Conservation (phyloP, 23 red algal species). For the Pyropia haitanensis region DNA sequence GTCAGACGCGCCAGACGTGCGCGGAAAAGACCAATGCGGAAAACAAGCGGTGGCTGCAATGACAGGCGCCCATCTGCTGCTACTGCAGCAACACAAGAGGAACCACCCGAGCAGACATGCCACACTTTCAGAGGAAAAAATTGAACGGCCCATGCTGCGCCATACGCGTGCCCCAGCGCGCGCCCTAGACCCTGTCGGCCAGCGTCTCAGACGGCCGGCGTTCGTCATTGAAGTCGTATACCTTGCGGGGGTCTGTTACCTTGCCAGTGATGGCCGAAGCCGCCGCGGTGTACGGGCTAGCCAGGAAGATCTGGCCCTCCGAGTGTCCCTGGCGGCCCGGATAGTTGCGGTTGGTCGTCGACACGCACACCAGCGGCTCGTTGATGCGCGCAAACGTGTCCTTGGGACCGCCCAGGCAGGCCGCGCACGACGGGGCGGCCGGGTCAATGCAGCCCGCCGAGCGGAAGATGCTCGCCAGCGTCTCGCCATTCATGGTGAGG, state of each 20-base stretch:
- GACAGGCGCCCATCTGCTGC: too few relatives aligned
- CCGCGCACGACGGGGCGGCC: conserved; percentile 78
- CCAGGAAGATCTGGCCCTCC: conserved; percentile 77
- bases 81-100: too few relatives aligned
- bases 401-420: conserved; percentile 93
- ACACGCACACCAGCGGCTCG: conserved; percentile 76
- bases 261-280: conserved; percentile 86
- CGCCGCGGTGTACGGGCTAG: conserved; percentile 92
- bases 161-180: too few relatives aligned
- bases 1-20: too few relatives aligned
- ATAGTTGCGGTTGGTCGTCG: conserved; percentile 98
- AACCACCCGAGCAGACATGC: too few relatives aligned
- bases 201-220: conserved; percentile 49
- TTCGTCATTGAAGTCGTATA: conserved; percentile 77
- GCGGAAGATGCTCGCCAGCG: conserved; percentile 76
- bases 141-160: too few relatives aligned
- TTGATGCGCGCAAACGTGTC: conserved; percentile 98
- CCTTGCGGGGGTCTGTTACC: conserved; percentile 89
- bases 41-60: too few relatives aligned
- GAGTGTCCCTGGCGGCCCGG: conserved; percentile 92
- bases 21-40: too few relatives aligned
- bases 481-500: conserved; percentile 69
- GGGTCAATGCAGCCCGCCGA: conserved; percentile 80
- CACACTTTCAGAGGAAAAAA: too few relatives aligned
- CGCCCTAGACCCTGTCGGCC: conserved; percentile 1